phyloP scores from a whole-genome alignment of 495 filamentous ascomycete genomes.

The Penicillium waksmanii region DNA sequence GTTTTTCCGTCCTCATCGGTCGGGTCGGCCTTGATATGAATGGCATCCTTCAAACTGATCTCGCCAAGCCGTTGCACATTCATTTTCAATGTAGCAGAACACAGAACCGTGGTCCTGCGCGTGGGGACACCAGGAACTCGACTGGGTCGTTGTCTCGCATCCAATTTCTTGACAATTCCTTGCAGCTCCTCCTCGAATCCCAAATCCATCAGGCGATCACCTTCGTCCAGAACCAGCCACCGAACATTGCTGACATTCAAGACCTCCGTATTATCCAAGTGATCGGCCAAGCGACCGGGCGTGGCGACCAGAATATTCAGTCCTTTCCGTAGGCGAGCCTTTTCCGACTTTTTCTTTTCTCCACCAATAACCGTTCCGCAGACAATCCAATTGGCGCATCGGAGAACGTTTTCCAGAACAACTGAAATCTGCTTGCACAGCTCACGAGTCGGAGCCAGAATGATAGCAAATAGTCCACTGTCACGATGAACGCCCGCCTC shows the following conservation, averaged over 20 bases:
- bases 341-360: constrained; percentile 97
- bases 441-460: constrained; percentile 90
- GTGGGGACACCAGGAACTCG: constrained; percentile 65
- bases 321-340: constrained; percentile 88
- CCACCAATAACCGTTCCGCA: constrained; percentile 91
- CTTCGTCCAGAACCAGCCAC: constrained; percentile 94
- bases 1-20: constrained; percentile 43
- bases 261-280: constrained; percentile 87
- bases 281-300: constrained; percentile 85
- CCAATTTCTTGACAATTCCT: constrained; percentile 77
- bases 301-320: constrained; percentile 95
- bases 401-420: constrained; percentile 79
- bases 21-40: constrained; percentile 76
- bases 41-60: constrained; percentile 91
- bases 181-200: constrained; percentile 90
- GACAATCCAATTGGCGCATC: constrained; percentile 87
- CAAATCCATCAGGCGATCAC: constrained; percentile 94
- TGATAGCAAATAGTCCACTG: constrained; percentile 89
- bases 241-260: constrained; percentile 86
- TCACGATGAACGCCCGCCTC: constrained; percentile 63
- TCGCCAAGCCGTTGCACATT: constrained; percentile 89
- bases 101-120: constrained; percentile 83
- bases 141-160: constrained; percentile 48
- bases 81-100: constrained; percentile 96
- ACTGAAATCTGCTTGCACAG: constrained; percentile 88